Base-by-base conservation (phyloP, 2,329 filamentous ascomycete species). In the Colletotrichum falcatum region DNA sequence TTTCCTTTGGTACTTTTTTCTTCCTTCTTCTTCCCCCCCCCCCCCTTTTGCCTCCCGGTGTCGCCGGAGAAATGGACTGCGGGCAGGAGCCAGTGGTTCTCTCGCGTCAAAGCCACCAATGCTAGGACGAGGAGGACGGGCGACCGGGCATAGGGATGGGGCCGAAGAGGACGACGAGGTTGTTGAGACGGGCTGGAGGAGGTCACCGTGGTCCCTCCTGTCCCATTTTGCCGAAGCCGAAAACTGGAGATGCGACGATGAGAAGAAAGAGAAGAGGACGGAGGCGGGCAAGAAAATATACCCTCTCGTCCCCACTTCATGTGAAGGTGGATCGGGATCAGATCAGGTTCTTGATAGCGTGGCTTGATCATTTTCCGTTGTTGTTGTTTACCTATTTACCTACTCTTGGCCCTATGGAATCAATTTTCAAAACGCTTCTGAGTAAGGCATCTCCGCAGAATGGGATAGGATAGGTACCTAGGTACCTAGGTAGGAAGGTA, bases 181-280 rank as follows among this genome's bases (percentile, higher is more conserved):
- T 66, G 65, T 70, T 70, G 58, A 67, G 68, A 63, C 58, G 53
- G 68, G 56, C 67, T 70, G 58, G 48, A 59, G 44, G 54, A 59
- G 44, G 54, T 44, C 42, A 63, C 39, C 20, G 42, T 56, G 54
- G 54, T 39, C 35, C 60, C 55, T 54, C n/a, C 20, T 18, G 58
- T n/a, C 44, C 64, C 49, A 48, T 62, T 54, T 48, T 23, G 51
- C 56, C 64, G 53, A 67, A 53, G 46, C 28, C 64, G 44, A 67
- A 67, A 71, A 63, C 23, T 59, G 68, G 68, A 60, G 68, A 71
- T 58, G 44, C 37, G 37, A 62, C n/a, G 54, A 61, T 28, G 3
- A 61, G 58, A 18, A 49, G 16, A 9, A 51, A 5, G 28, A 49
- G 16, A 16, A 61, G 9, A 35, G 26, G 23, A 46, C 35, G 44